Evolutionary conservation across 306 rosid species (phyloP), one percentile per base, ranked within the genome.

Genomic region (Hippophae rhamnoides): DNA sequence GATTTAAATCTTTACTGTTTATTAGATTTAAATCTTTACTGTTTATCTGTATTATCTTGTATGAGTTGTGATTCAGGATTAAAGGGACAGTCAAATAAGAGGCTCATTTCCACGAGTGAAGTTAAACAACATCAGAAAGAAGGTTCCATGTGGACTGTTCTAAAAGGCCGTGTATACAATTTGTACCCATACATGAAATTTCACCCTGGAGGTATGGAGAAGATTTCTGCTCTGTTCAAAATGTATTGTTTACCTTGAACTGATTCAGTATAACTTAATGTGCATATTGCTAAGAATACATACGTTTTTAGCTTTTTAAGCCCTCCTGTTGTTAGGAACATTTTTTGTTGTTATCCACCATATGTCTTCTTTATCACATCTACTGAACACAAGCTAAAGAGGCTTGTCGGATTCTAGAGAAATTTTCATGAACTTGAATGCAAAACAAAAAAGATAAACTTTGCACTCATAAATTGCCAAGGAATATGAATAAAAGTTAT

Each of bases 121-220:
- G 99, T 88, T 65, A 85, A 73, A 82, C 78, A 86, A 49, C 82
- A 88, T 70, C 85, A 70, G 61, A 73, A 74, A 44, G 96, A 84
- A 62, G 99, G 81, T 47, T 76, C 90, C 13, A 84, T 85, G 93
- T 92, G 99, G 96, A 92, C 99, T 63, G 95, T 87, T 75, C 79
- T 92, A 42, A 92, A 88, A 74, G 99, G 96, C 13, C 90, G 83
- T 13, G 89, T 88, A 68, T 90, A 90, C 68, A 90, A 90, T 74
- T 48, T 90, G 73, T 81, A 82, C 64, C 95, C 96, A 10, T 90
- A 90, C 63, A 79, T 87, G 95, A 85, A 79, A 71, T 90, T 90
- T 72, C 98, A 87, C 63, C 96, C 98, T 11, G 96, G 96, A 76
- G 96, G 96, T 87, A 85, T 66, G 71, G 3, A 66, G 63, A 64